phyloP scores from a whole-genome alignment of 192 early-diverging fungal genomes.

The Jimgerdemannia flammicorona region DNA sequence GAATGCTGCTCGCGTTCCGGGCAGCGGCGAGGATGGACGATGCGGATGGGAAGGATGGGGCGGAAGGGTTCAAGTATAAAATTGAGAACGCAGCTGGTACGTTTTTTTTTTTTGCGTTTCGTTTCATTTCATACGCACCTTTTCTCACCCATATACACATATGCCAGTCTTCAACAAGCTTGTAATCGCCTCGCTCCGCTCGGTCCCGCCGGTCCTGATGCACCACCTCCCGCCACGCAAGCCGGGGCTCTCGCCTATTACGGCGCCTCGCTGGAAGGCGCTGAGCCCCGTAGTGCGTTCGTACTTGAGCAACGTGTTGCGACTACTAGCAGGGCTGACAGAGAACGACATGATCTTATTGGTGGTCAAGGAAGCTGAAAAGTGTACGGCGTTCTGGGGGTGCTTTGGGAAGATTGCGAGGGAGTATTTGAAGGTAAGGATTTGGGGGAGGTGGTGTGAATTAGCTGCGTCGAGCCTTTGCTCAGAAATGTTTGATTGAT shows the following conservation, averaged over 20 bases:
- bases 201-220: constrained; percentile 63
- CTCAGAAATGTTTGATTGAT: too few relatives aligned
- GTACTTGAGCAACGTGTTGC: constrained; percentile 68
- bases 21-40: constrained; percentile 75
- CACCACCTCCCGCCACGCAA: constrained; percentile 51
- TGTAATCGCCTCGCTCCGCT: constrained; percentile 68
- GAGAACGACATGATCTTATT: constrained; percentile 82
- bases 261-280: constrained; percentile 63
- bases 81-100: constrained; percentile 55
- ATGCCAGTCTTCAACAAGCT: constrained; percentile 84
- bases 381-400: constrained; percentile 68
- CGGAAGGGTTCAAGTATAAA: constrained; percentile 50
- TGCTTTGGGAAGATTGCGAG: constrained; percentile 80
- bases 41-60: constrained; percentile 44
- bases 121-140: too few relatives aligned
- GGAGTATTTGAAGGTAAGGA: constrained; percentile 77
- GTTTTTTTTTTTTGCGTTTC: neutral
- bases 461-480: too few relatives aligned
- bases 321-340: constrained; percentile 79
- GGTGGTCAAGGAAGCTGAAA: constrained; percentile 79
- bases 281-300: constrained; percentile 80
- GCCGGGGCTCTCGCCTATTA: constrained; percentile 26
- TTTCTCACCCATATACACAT: too few relatives aligned
- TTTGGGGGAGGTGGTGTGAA: too few relatives aligned
- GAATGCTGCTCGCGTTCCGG: constrained; percentile 81